These are phyloP conservation scores for Colletotrichum sojae DNA, from an alignment of 2,329 filamentous ascomycete species.

Conservation along the genomic window DNA sequence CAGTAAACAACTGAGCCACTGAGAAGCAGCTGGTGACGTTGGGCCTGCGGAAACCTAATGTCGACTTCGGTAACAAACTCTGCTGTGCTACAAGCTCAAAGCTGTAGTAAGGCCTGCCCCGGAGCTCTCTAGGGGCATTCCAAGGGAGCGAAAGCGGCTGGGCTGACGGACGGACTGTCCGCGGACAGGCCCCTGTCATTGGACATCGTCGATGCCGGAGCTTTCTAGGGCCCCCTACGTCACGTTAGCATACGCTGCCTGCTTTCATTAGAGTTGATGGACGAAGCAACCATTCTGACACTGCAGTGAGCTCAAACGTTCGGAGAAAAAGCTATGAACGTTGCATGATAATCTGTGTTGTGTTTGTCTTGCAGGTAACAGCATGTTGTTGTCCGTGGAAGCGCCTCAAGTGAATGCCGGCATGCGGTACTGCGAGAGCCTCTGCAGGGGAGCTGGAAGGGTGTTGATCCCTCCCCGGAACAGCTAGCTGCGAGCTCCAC, in stretches of 20 bases:
- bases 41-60: conserved; percentile 25
- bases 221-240: conserved; percentile 7
- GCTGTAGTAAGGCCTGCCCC: not conserved
- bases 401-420: conserved; percentile 6
- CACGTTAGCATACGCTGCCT: not conserved
- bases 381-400: no score
- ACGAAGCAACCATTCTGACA: not conserved
- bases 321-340: not conserved
- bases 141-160: conserved; percentile 2
- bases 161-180: not conserved
- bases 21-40: not conserved
- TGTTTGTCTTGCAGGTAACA: no score
- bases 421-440: conserved; percentile 6
- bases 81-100: no score
- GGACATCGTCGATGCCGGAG: not conserved
- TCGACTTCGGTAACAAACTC: not conserved
- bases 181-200: not conserved
- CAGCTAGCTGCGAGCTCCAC: conserved; percentile 11
- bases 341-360: no score
- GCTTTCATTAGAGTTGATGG: not conserved
- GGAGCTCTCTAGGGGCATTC: not conserved
- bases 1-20: not conserved
- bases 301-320: conserved; percentile 14
- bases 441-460: conserved; percentile 8
- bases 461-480: conserved; percentile 8